These are phyloP conservation scores for Pyrenopolyporus hunteri DNA, from an alignment of 495 filamentous ascomycete species.

Conservation along the genomic window DNA sequence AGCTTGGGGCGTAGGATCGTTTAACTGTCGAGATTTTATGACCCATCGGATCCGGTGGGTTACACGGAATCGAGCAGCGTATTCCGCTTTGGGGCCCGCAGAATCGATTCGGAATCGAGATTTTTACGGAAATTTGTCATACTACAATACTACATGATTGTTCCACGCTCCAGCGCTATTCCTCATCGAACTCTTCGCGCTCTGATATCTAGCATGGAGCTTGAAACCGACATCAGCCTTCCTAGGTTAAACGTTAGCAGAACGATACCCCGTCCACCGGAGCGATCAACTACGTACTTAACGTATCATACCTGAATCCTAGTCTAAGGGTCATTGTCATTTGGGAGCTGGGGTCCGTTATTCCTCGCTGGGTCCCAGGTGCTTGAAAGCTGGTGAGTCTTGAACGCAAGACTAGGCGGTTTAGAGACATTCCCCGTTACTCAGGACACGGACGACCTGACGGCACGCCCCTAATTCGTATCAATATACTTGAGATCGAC, in stretches of 20 bases:
- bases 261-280: not conserved
- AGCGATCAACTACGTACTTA: not conserved
- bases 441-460: too few relatives aligned
- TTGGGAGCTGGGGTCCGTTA: not conserved
- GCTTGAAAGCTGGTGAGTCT: not conserved
- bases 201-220: not conserved
- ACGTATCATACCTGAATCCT: not conserved
- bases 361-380: not conserved
- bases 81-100: slow-evolving; percentile 1
- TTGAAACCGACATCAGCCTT: not conserved
- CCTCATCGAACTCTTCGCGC: not conserved
- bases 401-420: not conserved
- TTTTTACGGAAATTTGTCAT: not conserved
- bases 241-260: not conserved
- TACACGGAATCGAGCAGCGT: not conserved
- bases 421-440: not conserved
- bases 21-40: slow-evolving; percentile 1
- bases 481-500: too few relatives aligned
- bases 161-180: not conserved
- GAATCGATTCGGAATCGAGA: not conserved
- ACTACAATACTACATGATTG: not conserved
- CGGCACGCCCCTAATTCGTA: too few relatives aligned
- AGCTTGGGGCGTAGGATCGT: not conserved
- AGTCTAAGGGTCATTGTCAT: not conserved
- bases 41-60: slow-evolving; percentile 16